Evolutionary conservation across 2,329 filamentous ascomycete genomes (phyloP), one percentile per base, ranked within the genome.

Genomic region (Penicillium italicum): DNA sequence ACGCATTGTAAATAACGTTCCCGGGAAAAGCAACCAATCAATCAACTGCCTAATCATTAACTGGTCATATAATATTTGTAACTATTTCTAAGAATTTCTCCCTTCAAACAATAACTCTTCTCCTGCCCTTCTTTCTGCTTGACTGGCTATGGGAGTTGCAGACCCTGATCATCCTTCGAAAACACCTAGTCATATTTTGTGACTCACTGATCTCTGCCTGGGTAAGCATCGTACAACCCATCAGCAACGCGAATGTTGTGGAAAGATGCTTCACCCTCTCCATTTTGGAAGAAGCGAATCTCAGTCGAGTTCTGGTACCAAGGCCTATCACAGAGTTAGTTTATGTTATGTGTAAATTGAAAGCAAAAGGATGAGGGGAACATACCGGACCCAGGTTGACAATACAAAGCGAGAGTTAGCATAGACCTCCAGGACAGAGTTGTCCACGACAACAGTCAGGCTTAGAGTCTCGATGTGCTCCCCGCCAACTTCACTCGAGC

Each of bases 351-450:
- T 11, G 5, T 4, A n/a, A 28, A 42, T 10, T 28, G 8, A 4
- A 42, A 12, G 5, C 3, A 7, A 28, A n/a, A 8, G 22, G 22
- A n/a, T 24, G 11, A 26, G 12, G 16, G 24, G 28, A 42, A 42
- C 40, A 42, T 42, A 42, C 40, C 40, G 40, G 40, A 28, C 40
- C 40, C 40, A 42, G 16, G 40, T 42, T 12, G 40, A 42, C 16
- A 42, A 8, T 16, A 42, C 24, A n/a, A 42, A 42, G 40, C 40
- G 40, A 11, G 16, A 28, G 24, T 42, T 42, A 5, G 40, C 40
- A n/a, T 42, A 42, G 6, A 42, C 22, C 10, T 42, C 40, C 22
- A 42, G 40, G 9, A 42, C 40, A 7, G 40, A 42, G 40, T 42
- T 42, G 24, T 42, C 40, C 1, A 42, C 40, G 3, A 42, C 22